Percentiles rank a stretch among this genome's conserved stretches.
Conservation (phyloP, 495 filamentous ascomycete species). For the Wilcoxina mikolae region DNA sequence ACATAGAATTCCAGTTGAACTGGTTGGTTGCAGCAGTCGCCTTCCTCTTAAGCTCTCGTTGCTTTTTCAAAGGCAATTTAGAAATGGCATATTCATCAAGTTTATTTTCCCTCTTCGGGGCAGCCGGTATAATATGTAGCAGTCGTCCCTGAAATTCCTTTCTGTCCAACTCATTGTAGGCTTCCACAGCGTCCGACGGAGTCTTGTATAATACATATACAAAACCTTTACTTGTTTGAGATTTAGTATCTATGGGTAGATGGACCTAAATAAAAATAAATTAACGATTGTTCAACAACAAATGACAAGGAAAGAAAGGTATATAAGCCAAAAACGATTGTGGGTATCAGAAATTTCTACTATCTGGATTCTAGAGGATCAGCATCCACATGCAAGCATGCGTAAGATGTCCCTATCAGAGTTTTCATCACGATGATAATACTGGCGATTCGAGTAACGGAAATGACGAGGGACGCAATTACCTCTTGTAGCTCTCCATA, state of each 20-base stretch:
- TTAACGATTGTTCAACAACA: slow-evolving; percentile 26
- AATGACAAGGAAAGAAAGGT: slow-evolving; percentile 19
- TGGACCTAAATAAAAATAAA: slow-evolving; percentile 47
- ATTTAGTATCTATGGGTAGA: slow-evolving; percentile 51
- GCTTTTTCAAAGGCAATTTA: slow-evolving; percentile 84
- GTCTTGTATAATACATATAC: slow-evolving; percentile 67
- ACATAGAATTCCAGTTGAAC: slow-evolving; percentile 95
- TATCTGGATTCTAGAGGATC: slow-evolving; percentile 40
- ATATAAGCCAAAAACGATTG: slow-evolving; percentile 24
- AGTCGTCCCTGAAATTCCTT: slow-evolving; percentile 82
- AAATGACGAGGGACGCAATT: slow-evolving; percentile 23
- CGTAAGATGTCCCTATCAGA: slow-evolving; percentile 97
- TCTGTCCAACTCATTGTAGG: slow-evolving; percentile 60
- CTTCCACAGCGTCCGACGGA: slow-evolving; percentile 54
- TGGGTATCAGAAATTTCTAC: slow-evolving; percentile 29
- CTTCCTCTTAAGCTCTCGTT: slow-evolving; percentile 74
- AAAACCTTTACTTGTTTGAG: slow-evolving; percentile 65
- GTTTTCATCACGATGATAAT: slow-evolving; percentile 80
- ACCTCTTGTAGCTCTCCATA: slow-evolving; percentile 80
- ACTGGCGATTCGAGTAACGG: too few relatives aligned
- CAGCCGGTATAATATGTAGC: slow-evolving; percentile 70
- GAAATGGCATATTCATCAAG: slow-evolving; percentile 78
- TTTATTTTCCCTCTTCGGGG: slow-evolving; percentile 61
- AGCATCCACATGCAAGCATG: slow-evolving; percentile 65
- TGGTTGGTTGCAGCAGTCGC: slow-evolving; percentile 55